These are phyloP conservation scores for Puccinia sorghi DNA, from an alignment of 1,284 basidiomycete genomes.

Conservation along the genomic window DNA sequence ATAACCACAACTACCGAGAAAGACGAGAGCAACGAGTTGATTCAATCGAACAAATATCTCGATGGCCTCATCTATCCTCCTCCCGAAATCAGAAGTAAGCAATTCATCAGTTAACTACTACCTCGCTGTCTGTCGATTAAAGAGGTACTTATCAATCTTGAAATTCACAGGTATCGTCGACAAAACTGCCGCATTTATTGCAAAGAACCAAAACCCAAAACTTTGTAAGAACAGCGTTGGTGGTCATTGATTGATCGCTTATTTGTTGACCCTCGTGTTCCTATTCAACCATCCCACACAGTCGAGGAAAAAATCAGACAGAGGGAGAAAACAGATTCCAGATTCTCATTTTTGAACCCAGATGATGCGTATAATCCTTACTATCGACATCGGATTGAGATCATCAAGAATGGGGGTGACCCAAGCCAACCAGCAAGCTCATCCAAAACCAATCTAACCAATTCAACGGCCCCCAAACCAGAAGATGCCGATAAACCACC, in stretches of 20 bases:
- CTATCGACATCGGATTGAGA: constrained; percentile 83
- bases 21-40: constrained; percentile 31
- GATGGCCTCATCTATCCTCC: constrained; percentile 86
- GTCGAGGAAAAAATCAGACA: constrained; percentile 93
- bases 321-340: constrained; percentile 87
- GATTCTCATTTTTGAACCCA: constrained; percentile 89
- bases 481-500: constrained; percentile 52
- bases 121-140: background rate
- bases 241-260: background rate
- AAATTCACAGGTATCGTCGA: constrained; percentile 77
- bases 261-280: background rate
- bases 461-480: constrained; percentile 54
- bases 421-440: constrained; percentile 50
- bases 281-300: background rate
- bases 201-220: constrained; percentile 80
- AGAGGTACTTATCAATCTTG: background rate
- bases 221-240: constrained; percentile 60
- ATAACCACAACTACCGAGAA: background rate
- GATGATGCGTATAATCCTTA: constrained; percentile 96
- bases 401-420: constrained; percentile 71
- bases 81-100: constrained; percentile 83
- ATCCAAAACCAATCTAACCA: constrained; percentile 54
- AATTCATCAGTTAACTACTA: background rate
- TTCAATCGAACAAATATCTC: constrained; percentile 65
- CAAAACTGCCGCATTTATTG: constrained; percentile 90